phyloP scores from a whole-genome alignment of 2,329 filamentous ascomycete genomes.

The Aureobasidium sp. region DNA sequence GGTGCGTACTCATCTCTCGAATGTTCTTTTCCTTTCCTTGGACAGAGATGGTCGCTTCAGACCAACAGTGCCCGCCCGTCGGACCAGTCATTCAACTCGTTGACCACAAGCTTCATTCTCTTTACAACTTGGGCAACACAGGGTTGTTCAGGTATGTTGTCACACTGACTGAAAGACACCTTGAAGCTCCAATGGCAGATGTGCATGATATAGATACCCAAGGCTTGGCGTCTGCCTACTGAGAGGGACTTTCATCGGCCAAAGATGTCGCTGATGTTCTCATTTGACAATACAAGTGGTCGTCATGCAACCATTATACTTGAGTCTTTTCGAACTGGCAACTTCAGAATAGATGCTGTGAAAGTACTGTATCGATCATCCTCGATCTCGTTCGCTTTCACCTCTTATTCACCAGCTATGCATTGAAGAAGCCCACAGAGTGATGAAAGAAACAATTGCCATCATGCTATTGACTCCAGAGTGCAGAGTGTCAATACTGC shows the following conservation, averaged over 20 bases:
- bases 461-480: neutral
- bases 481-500: neutral
- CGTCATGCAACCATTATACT: neutral
- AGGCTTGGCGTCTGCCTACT: slow-evolving; percentile 3
- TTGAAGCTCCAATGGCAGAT: neutral
- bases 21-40: neutral
- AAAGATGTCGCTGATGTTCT: neutral
- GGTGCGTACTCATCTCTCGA: neutral
- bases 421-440: neutral
- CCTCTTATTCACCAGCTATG: neutral
- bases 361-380: no score
- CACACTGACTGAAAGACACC: neutral
- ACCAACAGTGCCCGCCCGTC: neutral
- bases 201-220: neutral
- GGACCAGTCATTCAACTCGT: neutral
- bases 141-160: neutral
- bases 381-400: neutral
- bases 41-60: neutral
- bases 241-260: neutral
- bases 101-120: neutral
- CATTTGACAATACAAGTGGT: neutral
- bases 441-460: neutral
- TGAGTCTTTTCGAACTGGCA: neutral
- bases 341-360: no score
- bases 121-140: neutral